phyloP scores from a whole-genome alignment of 305 asterid genomes.

The Stenogyne calaminthoides region DNA sequence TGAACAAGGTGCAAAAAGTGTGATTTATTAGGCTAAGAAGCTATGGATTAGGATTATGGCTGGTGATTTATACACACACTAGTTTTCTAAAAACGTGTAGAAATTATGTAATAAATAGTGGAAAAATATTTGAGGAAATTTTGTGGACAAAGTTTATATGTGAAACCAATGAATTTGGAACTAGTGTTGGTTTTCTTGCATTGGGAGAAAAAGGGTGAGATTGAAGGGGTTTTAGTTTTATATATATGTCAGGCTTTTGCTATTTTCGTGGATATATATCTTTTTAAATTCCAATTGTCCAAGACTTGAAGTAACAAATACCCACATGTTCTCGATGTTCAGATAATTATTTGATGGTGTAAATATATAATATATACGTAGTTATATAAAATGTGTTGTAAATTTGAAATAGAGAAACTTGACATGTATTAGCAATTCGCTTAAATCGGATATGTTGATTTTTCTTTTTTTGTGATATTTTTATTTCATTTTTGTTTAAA shows the following conservation, averaged over 20 bases:
- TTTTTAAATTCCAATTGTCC: constrained; percentile 18
- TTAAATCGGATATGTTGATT: too few species aligned
- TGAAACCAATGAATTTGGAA: constrained; percentile 30
- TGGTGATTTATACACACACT: constrained; percentile 20
- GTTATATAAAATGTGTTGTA: background rate
- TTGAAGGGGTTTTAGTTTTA: constrained; percentile 20
- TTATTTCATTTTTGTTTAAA: too few species aligned
- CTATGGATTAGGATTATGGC: background rate
- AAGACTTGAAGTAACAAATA: constrained; percentile 38
- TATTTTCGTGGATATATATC: background rate
- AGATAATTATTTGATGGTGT: background rate
- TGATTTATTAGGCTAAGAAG: constrained; percentile 13
- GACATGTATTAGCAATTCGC: too few species aligned
- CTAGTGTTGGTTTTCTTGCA: constrained; percentile 38
- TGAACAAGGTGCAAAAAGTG: constrained; percentile 1
- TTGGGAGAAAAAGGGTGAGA: constrained; percentile 40
- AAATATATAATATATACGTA: background rate
- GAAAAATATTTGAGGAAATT: background rate
- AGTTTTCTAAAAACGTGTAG: constrained; percentile 4
- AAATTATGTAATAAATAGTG: background rate
- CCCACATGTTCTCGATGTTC: background rate
- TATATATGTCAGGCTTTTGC: constrained; percentile 28
- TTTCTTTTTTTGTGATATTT: too few species aligned
- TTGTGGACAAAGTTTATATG: constrained; percentile 1
- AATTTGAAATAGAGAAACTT: background rate